Conservation (phyloP, 2,329 filamentous ascomycete genomes). For the Domatiomyces catenatus region DNA sequence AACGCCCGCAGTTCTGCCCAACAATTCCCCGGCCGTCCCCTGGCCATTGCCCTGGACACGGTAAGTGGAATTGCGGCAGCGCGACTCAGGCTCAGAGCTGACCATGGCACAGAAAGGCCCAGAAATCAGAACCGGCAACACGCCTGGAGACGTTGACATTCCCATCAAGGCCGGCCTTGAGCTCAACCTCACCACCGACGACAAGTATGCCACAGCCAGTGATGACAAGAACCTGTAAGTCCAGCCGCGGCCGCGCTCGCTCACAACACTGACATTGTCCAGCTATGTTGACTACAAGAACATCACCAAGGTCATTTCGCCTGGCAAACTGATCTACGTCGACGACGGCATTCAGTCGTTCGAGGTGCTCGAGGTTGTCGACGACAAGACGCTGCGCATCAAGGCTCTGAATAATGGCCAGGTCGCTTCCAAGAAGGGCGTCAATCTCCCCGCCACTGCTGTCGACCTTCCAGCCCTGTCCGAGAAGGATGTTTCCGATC, state of each 20-base stretch:
- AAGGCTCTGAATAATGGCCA: constrained; percentile 91
- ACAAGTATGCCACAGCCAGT: constrained; percentile 69
- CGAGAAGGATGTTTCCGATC: constrained; percentile 92
- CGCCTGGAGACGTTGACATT: constrained; percentile 52
- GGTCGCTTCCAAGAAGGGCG: constrained; percentile 97
- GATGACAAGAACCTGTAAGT: constrained; percentile 86
- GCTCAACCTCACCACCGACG: constrained; percentile 94
- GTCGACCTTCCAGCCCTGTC: constrained; percentile 94
- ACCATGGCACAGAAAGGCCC: constrained; percentile 48
- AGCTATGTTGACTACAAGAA: constrained; percentile 99
- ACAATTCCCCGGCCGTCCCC: constrained; percentile 60
- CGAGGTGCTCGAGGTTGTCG: constrained; percentile 72
- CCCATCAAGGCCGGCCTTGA: constrained; percentile 70
- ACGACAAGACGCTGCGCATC: constrained; percentile 77
- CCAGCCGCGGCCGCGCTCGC: not conserved
- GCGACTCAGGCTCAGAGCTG: not conserved
- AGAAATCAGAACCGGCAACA: constrained; percentile 74
- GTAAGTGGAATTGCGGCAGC: constrained; percentile 32
- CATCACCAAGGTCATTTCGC: constrained; percentile 93
- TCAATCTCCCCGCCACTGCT: constrained; percentile 97
- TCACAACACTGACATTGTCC: constrained; percentile 5
- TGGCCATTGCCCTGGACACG: constrained; percentile 84
- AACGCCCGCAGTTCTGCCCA: constrained; percentile 78
- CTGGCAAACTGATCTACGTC: constrained; percentile 89
- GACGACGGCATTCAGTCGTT: constrained; percentile 97